A percentile compares a stretch with the other conserved stretches of the same genome.
phyloP scores from a whole-genome alignment of 352 stramenopile species.

The Phytophthora agathidicida region DNA sequence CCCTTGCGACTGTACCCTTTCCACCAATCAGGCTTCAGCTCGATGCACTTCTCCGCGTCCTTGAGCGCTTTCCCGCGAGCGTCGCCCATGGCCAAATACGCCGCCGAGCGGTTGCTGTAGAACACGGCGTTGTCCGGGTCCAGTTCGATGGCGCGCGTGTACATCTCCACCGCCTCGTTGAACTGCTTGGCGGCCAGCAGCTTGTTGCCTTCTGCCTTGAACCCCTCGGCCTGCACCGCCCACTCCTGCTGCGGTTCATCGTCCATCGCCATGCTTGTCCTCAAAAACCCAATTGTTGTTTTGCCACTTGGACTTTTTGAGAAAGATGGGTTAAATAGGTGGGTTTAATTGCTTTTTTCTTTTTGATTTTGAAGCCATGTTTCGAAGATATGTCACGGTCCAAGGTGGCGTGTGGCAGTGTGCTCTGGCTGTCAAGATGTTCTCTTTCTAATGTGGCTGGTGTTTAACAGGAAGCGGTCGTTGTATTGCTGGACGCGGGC shows the following conservation, averaged over 20 bases:
- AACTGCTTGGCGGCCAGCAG: constrained; percentile 69
- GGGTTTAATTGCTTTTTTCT: too few relatives aligned
- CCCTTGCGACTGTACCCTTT: constrained; percentile 89
- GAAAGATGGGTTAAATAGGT: too few relatives aligned
- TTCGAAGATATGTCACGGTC: constrained; percentile 38
- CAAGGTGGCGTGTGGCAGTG: constrained; percentile 26
- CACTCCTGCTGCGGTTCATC: constrained; percentile 47
- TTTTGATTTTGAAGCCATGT: too few relatives aligned
- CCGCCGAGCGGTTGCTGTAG: constrained; percentile 86
- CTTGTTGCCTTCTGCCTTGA: constrained; percentile 86
- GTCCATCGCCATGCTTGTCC: neutral
- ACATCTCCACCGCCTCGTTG: constrained; percentile 79
- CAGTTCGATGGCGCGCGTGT: constrained; percentile 81
- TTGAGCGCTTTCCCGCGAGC: constrained; percentile 79
- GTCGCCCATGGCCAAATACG: constrained; percentile 81
- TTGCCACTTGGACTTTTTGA: too few relatives aligned
- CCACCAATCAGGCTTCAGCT: constrained; percentile 81
- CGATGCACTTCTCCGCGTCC: constrained; percentile 83
- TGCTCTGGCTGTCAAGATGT: neutral
- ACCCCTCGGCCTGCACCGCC: constrained; percentile 74
- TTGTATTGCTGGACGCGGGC: constrained; percentile 73
- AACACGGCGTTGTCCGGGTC: constrained; percentile 88
- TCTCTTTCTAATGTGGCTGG: neutral
- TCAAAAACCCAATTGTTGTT: too few relatives aligned
- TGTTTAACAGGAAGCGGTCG: constrained; percentile 63